phyloP scores from a whole-genome alignment of 768 basidiomycete genomes.

The Favolaschia claudopus region DNA sequence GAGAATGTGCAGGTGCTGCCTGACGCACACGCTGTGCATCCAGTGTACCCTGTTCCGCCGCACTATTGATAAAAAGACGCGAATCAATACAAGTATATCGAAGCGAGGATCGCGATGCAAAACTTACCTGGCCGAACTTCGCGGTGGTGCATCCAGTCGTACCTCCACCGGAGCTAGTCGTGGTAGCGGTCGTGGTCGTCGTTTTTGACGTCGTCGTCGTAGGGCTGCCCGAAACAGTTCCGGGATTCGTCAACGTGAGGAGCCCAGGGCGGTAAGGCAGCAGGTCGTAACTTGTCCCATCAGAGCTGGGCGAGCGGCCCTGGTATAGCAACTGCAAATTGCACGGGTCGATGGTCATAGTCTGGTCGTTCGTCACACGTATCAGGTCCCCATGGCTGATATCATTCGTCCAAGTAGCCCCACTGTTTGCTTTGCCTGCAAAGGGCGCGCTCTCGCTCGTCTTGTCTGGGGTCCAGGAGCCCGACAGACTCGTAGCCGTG shows the following conservation, averaged over 20 bases:
- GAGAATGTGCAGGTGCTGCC: constrained; percentile 9
- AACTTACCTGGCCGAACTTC: constrained; percentile 13
- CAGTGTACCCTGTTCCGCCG: constrained; percentile 15
- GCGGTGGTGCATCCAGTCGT: constrained; percentile 12
- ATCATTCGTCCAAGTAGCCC: constrained; percentile 24
- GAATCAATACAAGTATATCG: constrained; percentile 7
- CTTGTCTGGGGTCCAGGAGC: constrained; percentile 13
- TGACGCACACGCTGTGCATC: constrained; percentile 10
- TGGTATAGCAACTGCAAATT: constrained; percentile 25
- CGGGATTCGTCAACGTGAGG: constrained; percentile 11
- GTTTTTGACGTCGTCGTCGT: neutral
- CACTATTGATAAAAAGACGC: constrained; percentile 13
- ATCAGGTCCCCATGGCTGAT: constrained; percentile 27
- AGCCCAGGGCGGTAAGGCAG: constrained; percentile 24
- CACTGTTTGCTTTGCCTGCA: constrained; percentile 25
- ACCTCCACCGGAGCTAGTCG: constrained; percentile 3
- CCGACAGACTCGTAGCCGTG: constrained; percentile 20
- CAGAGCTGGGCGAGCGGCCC: constrained; percentile 13
- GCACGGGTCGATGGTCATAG: constrained; percentile 22
- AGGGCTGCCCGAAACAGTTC: neutral
- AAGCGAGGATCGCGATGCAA: constrained; percentile 4
- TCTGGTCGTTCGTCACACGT: constrained; percentile 21
- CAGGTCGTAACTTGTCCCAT: constrained; percentile 17
- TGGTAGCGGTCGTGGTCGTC: neutral
- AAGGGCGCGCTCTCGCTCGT: constrained; percentile 18